A percentile compares a stretch with the other conserved stretches of the same genome.
Conservation (phyloP, 805 yeast species). For the Schizosaccharomyces cryophilus region DNA sequence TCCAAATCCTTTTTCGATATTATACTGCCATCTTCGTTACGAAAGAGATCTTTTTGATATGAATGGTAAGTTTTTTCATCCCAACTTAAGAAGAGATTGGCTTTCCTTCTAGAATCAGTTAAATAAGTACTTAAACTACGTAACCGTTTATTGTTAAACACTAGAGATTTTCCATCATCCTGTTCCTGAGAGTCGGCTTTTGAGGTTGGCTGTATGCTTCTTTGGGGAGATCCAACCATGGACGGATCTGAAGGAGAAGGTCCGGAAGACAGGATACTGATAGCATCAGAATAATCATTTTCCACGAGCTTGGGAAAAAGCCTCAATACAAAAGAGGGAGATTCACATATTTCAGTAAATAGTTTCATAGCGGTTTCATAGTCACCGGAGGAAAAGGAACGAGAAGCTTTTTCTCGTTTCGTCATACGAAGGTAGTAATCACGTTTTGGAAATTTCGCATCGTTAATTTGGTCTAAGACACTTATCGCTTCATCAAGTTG, state of each 20-base stretch:
- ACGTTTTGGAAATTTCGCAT: not conserved
- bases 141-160: not conserved
- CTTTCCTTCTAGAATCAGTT: not conserved
- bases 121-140: not conserved
- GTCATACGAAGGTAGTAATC: not conserved
- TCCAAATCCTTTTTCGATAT: not conserved
- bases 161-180: not conserved
- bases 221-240: no score
- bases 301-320: not conserved
- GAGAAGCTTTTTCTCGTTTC: not conserved
- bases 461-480: not conserved
- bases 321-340: not conserved
- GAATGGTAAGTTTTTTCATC: not conserved
- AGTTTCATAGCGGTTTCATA: not conserved
- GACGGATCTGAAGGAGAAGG: not conserved
- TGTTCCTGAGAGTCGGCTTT: not conserved
- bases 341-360: not conserved
- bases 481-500: not conserved
- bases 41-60: not conserved
- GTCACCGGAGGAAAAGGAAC: not conserved
- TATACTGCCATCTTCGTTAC: not conserved
- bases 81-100: not conserved
- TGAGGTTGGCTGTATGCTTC: not conserved
- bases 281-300: not conserved
- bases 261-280: not conserved